A percentile compares a stretch with the other conserved stretches of the same genome.
phyloP scores from a whole-genome alignment of 805 yeast species.

The Kodamaea jinghongensis region DNA sequence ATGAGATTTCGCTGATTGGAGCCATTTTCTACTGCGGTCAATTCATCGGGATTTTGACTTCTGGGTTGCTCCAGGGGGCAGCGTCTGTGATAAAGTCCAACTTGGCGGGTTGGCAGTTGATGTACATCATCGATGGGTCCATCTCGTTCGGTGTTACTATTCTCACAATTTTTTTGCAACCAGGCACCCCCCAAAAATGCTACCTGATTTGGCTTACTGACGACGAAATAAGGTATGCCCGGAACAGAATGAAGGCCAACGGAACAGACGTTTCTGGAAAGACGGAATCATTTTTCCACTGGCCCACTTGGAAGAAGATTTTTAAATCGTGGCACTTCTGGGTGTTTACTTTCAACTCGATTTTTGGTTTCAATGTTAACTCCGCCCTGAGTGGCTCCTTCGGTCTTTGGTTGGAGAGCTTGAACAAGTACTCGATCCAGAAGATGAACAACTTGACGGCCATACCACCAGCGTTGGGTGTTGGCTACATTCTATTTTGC shows the following conservation, averaged over 20 bases:
- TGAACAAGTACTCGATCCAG: slow-evolving; percentile 12
- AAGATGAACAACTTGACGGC: slow-evolving; percentile 47
- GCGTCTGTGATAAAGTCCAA: slow-evolving; percentile 3
- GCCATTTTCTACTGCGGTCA: slow-evolving; percentile 29
- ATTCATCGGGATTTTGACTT: slow-evolving; percentile 27
- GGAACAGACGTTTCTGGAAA: slow-evolving; percentile 16
- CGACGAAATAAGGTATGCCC: slow-evolving; percentile 53
- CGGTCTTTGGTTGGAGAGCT: slow-evolving; percentile 31
- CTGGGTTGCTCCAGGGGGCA: slow-evolving; percentile 27
- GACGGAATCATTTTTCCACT: slow-evolving; percentile 22
- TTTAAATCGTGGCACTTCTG: slow-evolving; percentile 32
- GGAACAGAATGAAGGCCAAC: slow-evolving; percentile 29
- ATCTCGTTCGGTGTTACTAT: slow-evolving; percentile 20
- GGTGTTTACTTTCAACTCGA: slow-evolving; percentile 22
- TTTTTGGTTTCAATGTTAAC: slow-evolving; percentile 25
- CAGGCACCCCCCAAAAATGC: slow-evolving; percentile 33
- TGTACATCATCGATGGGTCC: slow-evolving; percentile 25
- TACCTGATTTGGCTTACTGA: slow-evolving; percentile 53
- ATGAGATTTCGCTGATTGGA: slow-evolving; percentile 25
- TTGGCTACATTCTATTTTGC: slow-evolving; percentile 44
- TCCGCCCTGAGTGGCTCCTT: slow-evolving; percentile 53
- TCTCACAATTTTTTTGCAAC: slow-evolving; percentile 18
- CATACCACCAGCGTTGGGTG: slow-evolving; percentile 60
- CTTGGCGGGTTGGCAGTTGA: slow-evolving; percentile 20
- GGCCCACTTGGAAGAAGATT: slow-evolving; percentile 25